Evolutionary conservation across 306 rosid genomes (phyloP).

Genomic region (Quercus mongolica): DNA sequence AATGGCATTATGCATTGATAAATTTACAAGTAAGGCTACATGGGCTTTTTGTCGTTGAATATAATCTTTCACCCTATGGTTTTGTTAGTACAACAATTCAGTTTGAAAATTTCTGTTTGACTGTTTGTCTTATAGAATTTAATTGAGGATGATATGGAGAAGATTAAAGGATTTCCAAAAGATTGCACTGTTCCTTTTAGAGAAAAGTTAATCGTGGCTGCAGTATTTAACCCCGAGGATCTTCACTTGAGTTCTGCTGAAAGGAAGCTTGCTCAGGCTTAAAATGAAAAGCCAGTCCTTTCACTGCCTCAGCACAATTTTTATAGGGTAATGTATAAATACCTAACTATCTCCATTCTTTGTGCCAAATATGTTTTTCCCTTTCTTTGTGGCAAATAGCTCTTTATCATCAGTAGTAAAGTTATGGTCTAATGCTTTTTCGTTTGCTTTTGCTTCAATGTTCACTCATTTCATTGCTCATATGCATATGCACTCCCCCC

Average conservation of each 20-base stretch:
- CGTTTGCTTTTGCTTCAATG: too few relatives aligned
- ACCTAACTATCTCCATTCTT: too few relatives aligned
- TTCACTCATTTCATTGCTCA: too few relatives aligned
- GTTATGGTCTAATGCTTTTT: too few relatives aligned
- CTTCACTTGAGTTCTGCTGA: slow-evolving; percentile 71
- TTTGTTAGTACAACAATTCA: neutral
- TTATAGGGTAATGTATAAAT: slow-evolving; percentile 46
- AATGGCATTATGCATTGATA: neutral
- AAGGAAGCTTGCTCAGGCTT: slow-evolving; percentile 70
- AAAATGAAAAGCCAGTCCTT: slow-evolving; percentile 88
- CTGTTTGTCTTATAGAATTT: slow-evolving; percentile 52
- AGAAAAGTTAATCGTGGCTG: slow-evolving; percentile 89
- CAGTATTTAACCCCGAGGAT: slow-evolving; percentile 80
- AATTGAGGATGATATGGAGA: slow-evolving; percentile 81
- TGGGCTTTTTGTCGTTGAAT: neutral
- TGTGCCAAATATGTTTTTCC: too few relatives aligned
- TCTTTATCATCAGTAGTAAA: too few relatives aligned
- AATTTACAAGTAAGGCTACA: neutral
- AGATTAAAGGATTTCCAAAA: slow-evolving; percentile 82
- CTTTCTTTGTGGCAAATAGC: too few relatives aligned
- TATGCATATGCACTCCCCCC: too few relatives aligned
- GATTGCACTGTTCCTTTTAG: slow-evolving; percentile 64
- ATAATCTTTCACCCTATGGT: neutral
- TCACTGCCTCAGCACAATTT: slow-evolving; percentile 93
- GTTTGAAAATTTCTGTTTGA: neutral